phyloP scores from a whole-genome alignment of 495 filamentous ascomycete species.

The Annulohypoxylon moriforme region DNA sequence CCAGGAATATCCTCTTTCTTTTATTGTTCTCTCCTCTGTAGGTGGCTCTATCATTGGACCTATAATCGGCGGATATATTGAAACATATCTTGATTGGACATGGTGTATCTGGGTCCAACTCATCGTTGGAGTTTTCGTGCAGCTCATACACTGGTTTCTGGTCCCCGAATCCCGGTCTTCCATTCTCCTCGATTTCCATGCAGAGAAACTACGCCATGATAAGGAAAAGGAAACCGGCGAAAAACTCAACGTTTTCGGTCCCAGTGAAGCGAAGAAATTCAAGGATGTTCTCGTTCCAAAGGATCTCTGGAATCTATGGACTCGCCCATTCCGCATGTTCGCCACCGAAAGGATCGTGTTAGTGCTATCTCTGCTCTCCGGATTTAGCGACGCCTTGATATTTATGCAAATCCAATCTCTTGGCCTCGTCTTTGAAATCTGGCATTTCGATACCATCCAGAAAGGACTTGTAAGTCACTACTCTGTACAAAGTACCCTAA shows the following conservation, averaged over 20 bases:
- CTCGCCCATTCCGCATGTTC: slow-evolving; percentile 82
- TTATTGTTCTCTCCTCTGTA: slow-evolving; percentile 68
- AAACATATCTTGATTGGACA: slow-evolving; percentile 68
- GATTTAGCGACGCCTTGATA: slow-evolving; percentile 82
- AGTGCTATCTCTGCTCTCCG: slow-evolving; percentile 74
- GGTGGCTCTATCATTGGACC: slow-evolving; percentile 71
- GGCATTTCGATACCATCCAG: slow-evolving; percentile 65
- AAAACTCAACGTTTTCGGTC: slow-evolving; percentile 67
- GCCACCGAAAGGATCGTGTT: slow-evolving; percentile 78
- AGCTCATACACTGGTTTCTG: slow-evolving; percentile 71
- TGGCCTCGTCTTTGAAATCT: slow-evolving; percentile 70
- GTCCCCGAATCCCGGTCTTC: slow-evolving; percentile 75
- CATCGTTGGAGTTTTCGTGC: slow-evolving; percentile 73
- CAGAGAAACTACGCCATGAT: slow-evolving; percentile 67
- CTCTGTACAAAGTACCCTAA: not conserved
- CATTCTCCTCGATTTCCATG: slow-evolving; percentile 72
- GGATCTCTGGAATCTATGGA: slow-evolving; percentile 71
- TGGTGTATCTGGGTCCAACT: slow-evolving; percentile 88
- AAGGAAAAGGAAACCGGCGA: slow-evolving; percentile 42
- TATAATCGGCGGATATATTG: slow-evolving; percentile 69
- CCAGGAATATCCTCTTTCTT: slow-evolving; percentile 78
- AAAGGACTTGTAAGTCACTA: slow-evolving; percentile 60
- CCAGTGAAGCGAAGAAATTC: slow-evolving; percentile 64
- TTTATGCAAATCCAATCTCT: slow-evolving; percentile 82
- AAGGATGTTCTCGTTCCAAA: slow-evolving; percentile 63